A percentile compares a stretch with the other conserved stretches of the same genome.
Evolutionary conservation across 805 yeast genomes (phyloP).

Genomic region (Suhomyces sp.): DNA sequence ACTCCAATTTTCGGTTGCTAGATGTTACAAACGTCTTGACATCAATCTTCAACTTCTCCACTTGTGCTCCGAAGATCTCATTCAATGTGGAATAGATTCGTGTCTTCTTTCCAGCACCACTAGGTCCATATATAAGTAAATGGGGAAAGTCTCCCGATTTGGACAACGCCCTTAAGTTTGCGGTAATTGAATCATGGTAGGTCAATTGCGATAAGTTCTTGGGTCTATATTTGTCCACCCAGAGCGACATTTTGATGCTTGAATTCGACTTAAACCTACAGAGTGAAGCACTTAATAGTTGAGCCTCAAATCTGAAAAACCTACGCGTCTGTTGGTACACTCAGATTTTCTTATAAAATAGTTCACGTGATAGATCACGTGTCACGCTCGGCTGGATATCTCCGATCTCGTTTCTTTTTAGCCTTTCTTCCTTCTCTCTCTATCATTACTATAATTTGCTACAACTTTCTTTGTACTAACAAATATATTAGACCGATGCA

Average conservation of each 20-base stretch:
- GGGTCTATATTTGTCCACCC: slow-evolving; percentile 97
- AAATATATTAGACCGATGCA: no score
- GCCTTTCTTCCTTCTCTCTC: no score
- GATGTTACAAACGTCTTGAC: slow-evolving; percentile 78
- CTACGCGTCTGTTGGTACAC: no score
- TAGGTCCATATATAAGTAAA: slow-evolving; percentile 87
- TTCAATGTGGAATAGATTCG: slow-evolving; percentile 77
- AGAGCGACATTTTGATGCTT: slow-evolving; percentile 69
- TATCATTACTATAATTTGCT: no score
- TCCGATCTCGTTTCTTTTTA: no score
- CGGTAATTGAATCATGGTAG: slow-evolving; percentile 66
- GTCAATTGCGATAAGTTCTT: slow-evolving; percentile 58
- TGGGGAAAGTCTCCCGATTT: slow-evolving; percentile 89
- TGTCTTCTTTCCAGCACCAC: slow-evolving; percentile 97
- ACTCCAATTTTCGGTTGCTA: slow-evolving; percentile 76
- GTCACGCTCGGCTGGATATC: no score
- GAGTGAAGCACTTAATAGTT: no score
- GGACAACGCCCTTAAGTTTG: slow-evolving; percentile 58
- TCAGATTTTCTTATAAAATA: no score
- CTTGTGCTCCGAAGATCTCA: slow-evolving; percentile 79
- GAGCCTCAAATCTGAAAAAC: no score
- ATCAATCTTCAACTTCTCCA: slow-evolving; percentile 80
- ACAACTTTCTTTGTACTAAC: no score
- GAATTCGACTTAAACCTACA: no score
- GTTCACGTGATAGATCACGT: no score